These are phyloP conservation scores for Aspergillus sp. DNA, from an alignment of 2,329 filamentous ascomycete genomes.

Conservation along the genomic window DNA sequence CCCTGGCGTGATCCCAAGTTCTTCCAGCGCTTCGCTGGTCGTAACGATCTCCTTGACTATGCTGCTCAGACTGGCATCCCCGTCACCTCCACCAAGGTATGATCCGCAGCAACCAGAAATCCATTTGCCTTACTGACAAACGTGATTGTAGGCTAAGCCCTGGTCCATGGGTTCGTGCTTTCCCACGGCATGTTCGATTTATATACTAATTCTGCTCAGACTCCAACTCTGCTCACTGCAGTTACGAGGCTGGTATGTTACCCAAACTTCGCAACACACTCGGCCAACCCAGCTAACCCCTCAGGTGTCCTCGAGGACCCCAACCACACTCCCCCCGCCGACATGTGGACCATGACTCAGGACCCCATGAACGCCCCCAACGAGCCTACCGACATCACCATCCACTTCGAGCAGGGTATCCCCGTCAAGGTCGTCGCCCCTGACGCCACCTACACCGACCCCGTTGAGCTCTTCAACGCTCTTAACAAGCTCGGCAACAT, in stretches of 20 bases:
- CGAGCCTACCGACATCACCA: constrained; percentile 67
- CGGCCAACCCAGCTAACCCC: constrained; percentile 33
- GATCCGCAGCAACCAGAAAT: not conserved
- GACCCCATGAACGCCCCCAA: constrained; percentile 70
- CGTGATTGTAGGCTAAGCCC: constrained; percentile 38
- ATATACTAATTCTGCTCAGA: constrained; percentile 19
- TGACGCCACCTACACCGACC: constrained; percentile 65
- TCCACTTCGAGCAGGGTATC: constrained; percentile 73
- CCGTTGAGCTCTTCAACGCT: constrained; percentile 69
- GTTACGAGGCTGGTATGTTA: constrained; percentile 69
- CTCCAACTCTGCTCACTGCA: constrained; percentile 60
- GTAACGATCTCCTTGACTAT: constrained; percentile 51
- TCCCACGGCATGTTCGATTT: not conserved
- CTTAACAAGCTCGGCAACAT: constrained; percentile 69
- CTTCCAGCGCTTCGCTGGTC: constrained; percentile 49
- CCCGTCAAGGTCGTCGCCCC: constrained; percentile 64
- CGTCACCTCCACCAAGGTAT: constrained; percentile 46
- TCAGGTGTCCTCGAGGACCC: constrained; percentile 46
- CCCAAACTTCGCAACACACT: too few relatives aligned
- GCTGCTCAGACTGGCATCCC: constrained; percentile 48
- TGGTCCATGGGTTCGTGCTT: constrained; percentile 62
- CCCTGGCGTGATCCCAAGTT: constrained; percentile 51
- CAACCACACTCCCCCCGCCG: constrained; percentile 63
- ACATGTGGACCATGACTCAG: constrained; percentile 73
- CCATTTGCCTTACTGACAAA: not conserved